Percentiles rank a stretch among this genome's conserved stretches.
These are phyloP conservation scores for Hypoxylon sp. DNA, from an alignment of 2,329 filamentous ascomycete species.

Conservation along the genomic window DNA sequence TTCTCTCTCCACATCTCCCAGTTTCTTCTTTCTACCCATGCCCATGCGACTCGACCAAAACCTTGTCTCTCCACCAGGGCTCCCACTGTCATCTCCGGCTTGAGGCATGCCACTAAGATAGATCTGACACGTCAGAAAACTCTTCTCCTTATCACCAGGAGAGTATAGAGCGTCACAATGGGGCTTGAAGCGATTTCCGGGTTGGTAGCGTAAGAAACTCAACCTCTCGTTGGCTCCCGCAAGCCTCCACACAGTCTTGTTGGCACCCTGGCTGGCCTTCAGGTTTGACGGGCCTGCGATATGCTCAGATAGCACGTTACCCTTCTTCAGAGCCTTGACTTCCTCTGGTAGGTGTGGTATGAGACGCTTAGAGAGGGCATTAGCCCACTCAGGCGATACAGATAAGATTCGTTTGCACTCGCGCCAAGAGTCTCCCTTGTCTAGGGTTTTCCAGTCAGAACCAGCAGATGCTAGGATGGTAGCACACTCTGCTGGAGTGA, in stretches of 20 bases:
- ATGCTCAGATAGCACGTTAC: slow-evolving; percentile 39
- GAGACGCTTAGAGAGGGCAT: slow-evolving; percentile 46
- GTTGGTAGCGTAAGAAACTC: slow-evolving; percentile 72
- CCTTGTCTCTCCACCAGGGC: slow-evolving; percentile 45
- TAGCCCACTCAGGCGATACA: slow-evolving; percentile 46
- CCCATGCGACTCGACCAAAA: slow-evolving; percentile 49
- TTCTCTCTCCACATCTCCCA: slow-evolving; percentile 13
- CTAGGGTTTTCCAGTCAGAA: slow-evolving; percentile 45
- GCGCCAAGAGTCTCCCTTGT: slow-evolving; percentile 47
- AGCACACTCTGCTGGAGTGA: slow-evolving; percentile 47
- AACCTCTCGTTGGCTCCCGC: slow-evolving; percentile 69
- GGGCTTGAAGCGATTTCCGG: slow-evolving; percentile 71
- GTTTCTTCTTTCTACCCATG: slow-evolving; percentile 48
- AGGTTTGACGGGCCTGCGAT: slow-evolving; percentile 47
- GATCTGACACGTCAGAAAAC: slow-evolving; percentile 54
- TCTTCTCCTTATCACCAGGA: slow-evolving; percentile 48
- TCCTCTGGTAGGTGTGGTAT: slow-evolving; percentile 43
- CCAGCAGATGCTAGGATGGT: slow-evolving; percentile 42
- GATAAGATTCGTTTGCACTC: slow-evolving; percentile 49
- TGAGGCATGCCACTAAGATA: slow-evolving; percentile 50
- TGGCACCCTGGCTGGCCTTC: slow-evolving; percentile 47
- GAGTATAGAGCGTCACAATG: slow-evolving; percentile 50
- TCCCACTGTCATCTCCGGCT: slow-evolving; percentile 20
- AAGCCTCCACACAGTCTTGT: slow-evolving; percentile 50
- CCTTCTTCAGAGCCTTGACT: slow-evolving; percentile 44